Conservation (phyloP, 2,329 filamentous ascomycete species). For the Fusarium temperatum region DNA sequence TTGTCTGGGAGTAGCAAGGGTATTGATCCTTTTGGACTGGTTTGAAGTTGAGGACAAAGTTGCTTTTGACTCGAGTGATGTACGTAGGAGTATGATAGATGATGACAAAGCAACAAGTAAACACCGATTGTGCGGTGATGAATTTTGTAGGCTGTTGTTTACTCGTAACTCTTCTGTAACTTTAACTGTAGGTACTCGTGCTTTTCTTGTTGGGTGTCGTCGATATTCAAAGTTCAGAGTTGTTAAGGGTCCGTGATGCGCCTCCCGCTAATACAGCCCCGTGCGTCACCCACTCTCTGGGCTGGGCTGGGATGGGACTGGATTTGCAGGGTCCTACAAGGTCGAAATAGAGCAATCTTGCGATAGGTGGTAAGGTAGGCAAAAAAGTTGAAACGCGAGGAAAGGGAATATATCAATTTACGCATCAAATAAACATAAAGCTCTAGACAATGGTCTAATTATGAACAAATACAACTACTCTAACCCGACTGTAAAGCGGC, state of each 20-base stretch:
- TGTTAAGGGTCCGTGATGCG: constrained; percentile 31
- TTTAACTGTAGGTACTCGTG: background rate
- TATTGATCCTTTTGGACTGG: constrained; percentile 25
- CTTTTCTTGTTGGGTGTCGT: background rate
- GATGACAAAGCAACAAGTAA: background rate
- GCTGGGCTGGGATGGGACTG: background rate
- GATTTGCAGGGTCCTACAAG: constrained; percentile 27
- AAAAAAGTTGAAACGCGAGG: background rate
- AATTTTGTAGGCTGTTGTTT: background rate
- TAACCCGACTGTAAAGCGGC: constrained; percentile 7
- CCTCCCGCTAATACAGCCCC: constrained; percentile 29
- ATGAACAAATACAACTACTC: background rate
- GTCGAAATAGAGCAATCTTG: background rate
- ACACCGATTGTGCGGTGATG: background rate
- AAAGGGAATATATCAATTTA: background rate
- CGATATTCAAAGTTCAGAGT: constrained; percentile 15
- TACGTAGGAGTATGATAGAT: background rate
- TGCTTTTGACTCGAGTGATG: background rate
- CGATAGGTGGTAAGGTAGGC: background rate
- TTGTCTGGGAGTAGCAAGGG: constrained; percentile 37
- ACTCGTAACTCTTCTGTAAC: background rate
- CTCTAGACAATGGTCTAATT: background rate
- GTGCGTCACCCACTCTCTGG: constrained; percentile 35
- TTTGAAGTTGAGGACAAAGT: background rate
- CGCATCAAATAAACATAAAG: background rate